Conservation (phyloP, 1,284 basidiomycete genomes). For the Ganoderma sp. region DNA sequence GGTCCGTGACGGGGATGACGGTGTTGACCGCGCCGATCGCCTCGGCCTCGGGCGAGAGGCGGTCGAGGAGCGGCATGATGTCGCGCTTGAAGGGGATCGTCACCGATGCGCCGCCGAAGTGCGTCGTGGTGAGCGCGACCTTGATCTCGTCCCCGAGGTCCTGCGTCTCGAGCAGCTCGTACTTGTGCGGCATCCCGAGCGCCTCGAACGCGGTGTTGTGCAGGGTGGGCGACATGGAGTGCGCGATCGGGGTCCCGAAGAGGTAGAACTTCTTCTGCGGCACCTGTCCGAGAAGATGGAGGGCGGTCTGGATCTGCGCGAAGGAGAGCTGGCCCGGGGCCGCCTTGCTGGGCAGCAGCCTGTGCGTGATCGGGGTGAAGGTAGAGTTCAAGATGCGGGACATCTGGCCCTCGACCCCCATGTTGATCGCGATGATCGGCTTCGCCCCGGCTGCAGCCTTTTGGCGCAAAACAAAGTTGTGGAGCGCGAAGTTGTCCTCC, state of each 20-base stretch:
- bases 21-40: constrained; percentile 94
- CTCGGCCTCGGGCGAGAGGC: constrained; percentile 78
- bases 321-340: constrained; percentile 95
- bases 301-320: constrained; percentile 81
- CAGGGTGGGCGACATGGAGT: constrained; percentile 91
- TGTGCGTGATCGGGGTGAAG: constrained; percentile 91
- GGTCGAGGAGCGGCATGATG: constrained; percentile 80
- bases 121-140: constrained; percentile 63
- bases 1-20: constrained; percentile 62
- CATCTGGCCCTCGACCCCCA: constrained; percentile 89
- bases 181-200: constrained; percentile 85
- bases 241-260: constrained; percentile 87
- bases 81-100: constrained; percentile 95
- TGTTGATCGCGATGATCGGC: constrained; percentile 94
- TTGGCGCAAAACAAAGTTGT: constrained; percentile 67
- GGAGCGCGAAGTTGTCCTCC: constrained; percentile 83
- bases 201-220: constrained; percentile 89
- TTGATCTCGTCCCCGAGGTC: constrained; percentile 71
- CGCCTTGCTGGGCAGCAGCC: constrained; percentile 80
- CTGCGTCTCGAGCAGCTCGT: constrained; percentile 79
- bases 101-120: constrained; percentile 95
- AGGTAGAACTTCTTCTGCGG: constrained; percentile 81
- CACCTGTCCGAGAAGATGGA: constrained; percentile 82
- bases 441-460: constrained; percentile 55
- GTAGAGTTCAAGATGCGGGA: constrained; percentile 88